A percentile compares a stretch with the other conserved stretches of the same genome.
Conservation (phyloP, 257 asterid species). For the Scutellaria galericulata region DNA sequence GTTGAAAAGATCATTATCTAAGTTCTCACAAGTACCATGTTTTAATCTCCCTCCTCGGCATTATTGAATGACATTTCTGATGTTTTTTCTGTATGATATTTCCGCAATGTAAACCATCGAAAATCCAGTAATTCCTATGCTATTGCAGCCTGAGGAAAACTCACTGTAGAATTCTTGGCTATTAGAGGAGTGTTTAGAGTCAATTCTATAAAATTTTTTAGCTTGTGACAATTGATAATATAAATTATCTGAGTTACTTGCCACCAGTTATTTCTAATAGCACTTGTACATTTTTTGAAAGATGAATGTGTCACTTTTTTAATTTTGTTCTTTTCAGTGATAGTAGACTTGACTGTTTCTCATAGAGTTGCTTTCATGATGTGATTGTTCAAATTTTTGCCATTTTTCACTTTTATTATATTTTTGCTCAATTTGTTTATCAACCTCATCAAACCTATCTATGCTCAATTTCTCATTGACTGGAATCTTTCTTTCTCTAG, state of each 20-base stretch:
- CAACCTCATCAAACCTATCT: not conserved
- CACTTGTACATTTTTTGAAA: not conserved
- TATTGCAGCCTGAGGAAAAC: not conserved
- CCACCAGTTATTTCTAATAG: not conserved
- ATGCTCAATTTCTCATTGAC: not conserved
- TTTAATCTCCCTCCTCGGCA: not conserved
- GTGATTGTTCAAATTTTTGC: constrained; percentile 19
- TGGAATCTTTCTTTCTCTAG: constrained; percentile 7
- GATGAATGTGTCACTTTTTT: not conserved
- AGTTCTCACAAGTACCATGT: not conserved
- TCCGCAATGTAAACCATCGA: not conserved
- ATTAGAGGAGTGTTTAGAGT: too few species aligned
- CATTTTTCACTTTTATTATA: not conserved
- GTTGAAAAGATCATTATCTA: not conserved
- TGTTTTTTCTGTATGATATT: not conserved
- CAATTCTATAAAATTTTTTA: too few species aligned
- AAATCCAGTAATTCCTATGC: not conserved
- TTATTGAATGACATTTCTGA: constrained; percentile 2
- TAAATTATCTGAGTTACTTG: not conserved
- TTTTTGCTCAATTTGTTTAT: not conserved
- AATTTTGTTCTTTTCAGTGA: not conserved
- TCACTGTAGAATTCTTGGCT: too few species aligned
- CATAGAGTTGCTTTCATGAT: not conserved
- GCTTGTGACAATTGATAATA: too few species aligned
- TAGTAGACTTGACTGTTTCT: not conserved